phyloP scores from a whole-genome alignment of 75 land plant species.

The Selaginella tamariscina region DNA sequence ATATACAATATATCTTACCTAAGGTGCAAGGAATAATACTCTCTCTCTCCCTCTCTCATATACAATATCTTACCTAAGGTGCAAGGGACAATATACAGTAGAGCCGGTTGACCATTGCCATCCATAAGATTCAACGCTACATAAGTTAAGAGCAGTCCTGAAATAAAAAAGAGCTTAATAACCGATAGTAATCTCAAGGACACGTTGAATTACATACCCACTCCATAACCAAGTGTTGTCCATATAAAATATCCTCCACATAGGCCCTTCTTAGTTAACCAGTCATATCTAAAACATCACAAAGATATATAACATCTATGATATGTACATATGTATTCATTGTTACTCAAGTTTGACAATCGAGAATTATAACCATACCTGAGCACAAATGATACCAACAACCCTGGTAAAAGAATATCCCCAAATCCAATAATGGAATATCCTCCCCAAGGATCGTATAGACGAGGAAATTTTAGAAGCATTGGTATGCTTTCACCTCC shows the following conservation, averaged over 20 bases:
- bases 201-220: background rate
- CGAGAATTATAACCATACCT: background rate
- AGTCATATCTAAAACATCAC: background rate
- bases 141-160: conserved; percentile 4
- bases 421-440: conserved; percentile 11
- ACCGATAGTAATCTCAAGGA: background rate
- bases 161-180: background rate
- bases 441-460: conserved; percentile 1
- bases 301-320: background rate
- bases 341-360: background rate
- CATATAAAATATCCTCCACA: conserved; percentile 1
- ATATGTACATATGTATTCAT: background rate
- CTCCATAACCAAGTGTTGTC: background rate
- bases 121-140: conserved; percentile 9
- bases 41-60: background rate
- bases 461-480: conserved; percentile 1
- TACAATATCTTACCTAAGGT: conserved; percentile 5
- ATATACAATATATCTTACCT: background rate
- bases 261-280: background rate
- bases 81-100: conserved; percentile 11
- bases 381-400: conserved; percentile 1
- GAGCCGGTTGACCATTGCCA: conserved; percentile 8
- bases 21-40: too few relatives aligned
- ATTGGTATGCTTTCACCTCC: conserved; percentile 10
- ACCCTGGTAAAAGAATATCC: conserved; percentile 8